A percentile compares a stretch with the other conserved stretches of the same genome.
Evolutionary conservation across 805 yeast genomes (phyloP).

Genomic region (Saccharomycopsis olivae): DNA sequence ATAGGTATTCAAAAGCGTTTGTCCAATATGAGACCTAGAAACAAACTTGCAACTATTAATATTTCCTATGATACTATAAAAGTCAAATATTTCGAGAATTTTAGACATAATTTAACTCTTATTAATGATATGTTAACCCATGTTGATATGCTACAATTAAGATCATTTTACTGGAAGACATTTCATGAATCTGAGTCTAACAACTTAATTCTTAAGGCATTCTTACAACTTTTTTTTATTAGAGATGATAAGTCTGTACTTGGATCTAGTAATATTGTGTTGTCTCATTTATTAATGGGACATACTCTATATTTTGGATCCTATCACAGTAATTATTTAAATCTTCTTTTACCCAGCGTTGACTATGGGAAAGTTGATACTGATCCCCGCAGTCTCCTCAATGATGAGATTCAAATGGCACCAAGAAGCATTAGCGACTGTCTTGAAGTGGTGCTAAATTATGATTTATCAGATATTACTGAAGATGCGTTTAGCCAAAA

Average conservation of each 20-base stretch:
- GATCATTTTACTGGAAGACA: neutral
- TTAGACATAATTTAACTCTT: neutral
- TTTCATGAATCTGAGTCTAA: conserved; percentile 18
- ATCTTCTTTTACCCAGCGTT: conserved; percentile 6
- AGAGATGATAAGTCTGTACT: conserved; percentile 51
- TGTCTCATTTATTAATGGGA: conserved; percentile 25
- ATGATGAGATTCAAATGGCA: too few relatives aligned
- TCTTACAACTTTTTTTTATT: conserved; percentile 50
- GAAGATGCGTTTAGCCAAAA: neutral
- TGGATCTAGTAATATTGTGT: conserved; percentile 32
- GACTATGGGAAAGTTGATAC: neutral
- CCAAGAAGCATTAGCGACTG: neutral
- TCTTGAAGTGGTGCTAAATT: neutral
- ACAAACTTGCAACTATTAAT: conserved; percentile 24
- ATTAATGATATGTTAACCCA: neutral
- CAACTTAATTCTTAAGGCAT: conserved; percentile 45
- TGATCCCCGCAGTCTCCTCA: neutral
- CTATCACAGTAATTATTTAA: conserved; percentile 26
- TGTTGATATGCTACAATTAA: neutral
- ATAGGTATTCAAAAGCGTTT: conserved; percentile 36
- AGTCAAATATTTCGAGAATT: conserved; percentile 4
- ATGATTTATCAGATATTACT: neutral
- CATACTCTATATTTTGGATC: conserved; percentile 37
- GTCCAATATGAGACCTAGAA: conserved; percentile 39
- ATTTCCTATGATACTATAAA: conserved; percentile 22